phyloP scores from a whole-genome alignment of 1,284 basidiomycete species.

The Pterulicium gracile region DNA sequence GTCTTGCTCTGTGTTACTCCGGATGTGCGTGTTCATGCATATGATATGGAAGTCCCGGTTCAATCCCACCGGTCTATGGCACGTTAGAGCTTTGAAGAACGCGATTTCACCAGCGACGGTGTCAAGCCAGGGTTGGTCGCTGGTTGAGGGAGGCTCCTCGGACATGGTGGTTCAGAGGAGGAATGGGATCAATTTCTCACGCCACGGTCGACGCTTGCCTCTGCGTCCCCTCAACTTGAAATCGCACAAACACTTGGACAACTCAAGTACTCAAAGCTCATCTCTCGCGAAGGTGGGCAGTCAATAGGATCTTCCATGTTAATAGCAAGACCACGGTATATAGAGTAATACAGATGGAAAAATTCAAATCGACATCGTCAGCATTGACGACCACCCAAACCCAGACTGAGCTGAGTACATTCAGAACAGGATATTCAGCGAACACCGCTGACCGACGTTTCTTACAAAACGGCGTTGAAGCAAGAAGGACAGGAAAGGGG shows the following conservation, averaged over 20 bases:
- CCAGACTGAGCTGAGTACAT: too few species aligned
- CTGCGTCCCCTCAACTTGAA: not conserved
- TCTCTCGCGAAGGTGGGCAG: not conserved
- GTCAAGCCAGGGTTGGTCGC: slow-evolving; percentile 35
- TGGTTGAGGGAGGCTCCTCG: not conserved
- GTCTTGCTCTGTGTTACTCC: slow-evolving; percentile 54
- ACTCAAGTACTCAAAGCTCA: not conserved
- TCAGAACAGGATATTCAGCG: too few species aligned
- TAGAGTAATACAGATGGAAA: not conserved
- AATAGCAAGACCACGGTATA: too few species aligned
- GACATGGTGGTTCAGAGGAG: not conserved
- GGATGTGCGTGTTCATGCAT: slow-evolving; percentile 59
- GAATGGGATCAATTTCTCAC: not conserved
- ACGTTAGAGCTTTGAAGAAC: slow-evolving; percentile 70
- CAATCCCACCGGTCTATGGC: slow-evolving; percentile 65
- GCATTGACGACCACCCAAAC: too few species aligned
- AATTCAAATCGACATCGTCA: not conserved
- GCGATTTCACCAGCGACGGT: slow-evolving; percentile 71
- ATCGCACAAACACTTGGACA: not conserved
- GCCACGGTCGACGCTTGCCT: not conserved
- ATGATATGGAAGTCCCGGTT: slow-evolving; percentile 74
- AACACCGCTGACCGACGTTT: too few species aligned
- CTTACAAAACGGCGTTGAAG: too few species aligned
- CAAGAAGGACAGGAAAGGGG: too few species aligned
- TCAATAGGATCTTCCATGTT: not conserved